Percentiles rank a stretch among this genome's conserved stretches.
Evolutionary conservation across 768 basidiomycete species (phyloP).

Genomic region (Filobasidium floriforme): DNA sequence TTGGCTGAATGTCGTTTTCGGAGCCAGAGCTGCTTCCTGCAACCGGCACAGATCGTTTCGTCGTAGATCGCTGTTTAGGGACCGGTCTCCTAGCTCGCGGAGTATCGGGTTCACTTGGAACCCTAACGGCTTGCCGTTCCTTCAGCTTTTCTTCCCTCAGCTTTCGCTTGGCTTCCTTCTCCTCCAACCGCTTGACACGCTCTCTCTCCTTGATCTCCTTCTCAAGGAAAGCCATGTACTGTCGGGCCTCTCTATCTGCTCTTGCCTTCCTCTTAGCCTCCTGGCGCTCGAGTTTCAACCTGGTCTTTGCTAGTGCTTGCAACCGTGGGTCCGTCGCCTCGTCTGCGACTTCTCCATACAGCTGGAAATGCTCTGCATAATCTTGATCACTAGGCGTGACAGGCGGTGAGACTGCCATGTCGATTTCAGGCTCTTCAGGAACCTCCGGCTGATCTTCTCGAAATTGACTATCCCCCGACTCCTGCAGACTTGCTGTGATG

Average conservation of each 20-base stretch:
- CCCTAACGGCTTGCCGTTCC: not conserved
- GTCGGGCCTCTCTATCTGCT: not conserved
- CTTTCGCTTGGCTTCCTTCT: slow-evolving; percentile 1
- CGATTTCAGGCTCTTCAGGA: slow-evolving; percentile 13
- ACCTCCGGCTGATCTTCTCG: slow-evolving; percentile 11
- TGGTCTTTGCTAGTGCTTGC: slow-evolving; percentile 11
- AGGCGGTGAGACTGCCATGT: slow-evolving; percentile 15
- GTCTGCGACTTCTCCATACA: slow-evolving; percentile 26
- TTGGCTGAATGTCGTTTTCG: too few relatives aligned
- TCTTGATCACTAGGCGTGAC: slow-evolving; percentile 26
- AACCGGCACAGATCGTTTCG: too few relatives aligned
- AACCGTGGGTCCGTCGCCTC: slow-evolving; percentile 23
- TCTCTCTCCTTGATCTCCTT: not conserved
- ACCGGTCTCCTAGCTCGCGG: not conserved
- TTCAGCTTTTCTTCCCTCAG: slow-evolving; percentile 10
- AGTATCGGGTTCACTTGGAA: too few relatives aligned
- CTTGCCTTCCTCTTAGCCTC: not conserved
- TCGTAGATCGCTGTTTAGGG: not conserved
- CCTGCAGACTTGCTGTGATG: not conserved
- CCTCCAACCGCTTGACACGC: not conserved
- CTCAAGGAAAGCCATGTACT: slow-evolving; percentile 6
- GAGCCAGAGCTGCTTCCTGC: too few relatives aligned
- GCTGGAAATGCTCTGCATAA: slow-evolving; percentile 30
- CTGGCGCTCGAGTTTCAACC: slow-evolving; percentile 5
- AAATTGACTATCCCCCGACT: slow-evolving; percentile 9